Evolutionary conservation across 2,329 filamentous ascomycete genomes (phyloP).

Genomic region (Ustulina deusta): DNA sequence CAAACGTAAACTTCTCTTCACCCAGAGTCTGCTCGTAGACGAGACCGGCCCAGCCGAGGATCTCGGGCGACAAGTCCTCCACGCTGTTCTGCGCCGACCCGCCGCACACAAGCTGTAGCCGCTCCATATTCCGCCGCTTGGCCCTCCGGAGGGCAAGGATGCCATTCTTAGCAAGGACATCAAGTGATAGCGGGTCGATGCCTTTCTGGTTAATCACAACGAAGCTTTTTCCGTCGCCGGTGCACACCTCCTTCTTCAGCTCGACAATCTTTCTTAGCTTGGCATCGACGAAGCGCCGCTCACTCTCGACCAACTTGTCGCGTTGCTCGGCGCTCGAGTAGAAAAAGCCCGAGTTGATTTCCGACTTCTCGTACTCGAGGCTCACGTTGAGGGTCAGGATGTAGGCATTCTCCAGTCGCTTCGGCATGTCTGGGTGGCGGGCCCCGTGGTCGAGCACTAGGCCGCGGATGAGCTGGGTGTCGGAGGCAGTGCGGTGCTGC

Average conservation of each 20-base stretch:
- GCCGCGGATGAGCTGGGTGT: conserved; percentile 95
- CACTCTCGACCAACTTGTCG: conserved; percentile 97
- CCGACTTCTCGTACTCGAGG: conserved; percentile 98
- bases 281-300: conserved; percentile 93
- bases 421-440: conserved; percentile 98
- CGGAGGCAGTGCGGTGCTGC: conserved; percentile 96
- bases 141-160: conserved; percentile 94
- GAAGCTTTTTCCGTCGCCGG: conserved; percentile 91
- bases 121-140: conserved; percentile 99
- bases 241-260: conserved; percentile 95
- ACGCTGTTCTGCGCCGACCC: conserved; percentile 95
- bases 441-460: conserved; percentile 95
- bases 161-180: conserved; percentile 97
- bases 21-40: conserved; percentile 98
- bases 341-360: conserved; percentile 99
- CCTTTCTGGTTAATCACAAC: conserved; percentile 99
- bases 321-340: conserved; percentile 97
- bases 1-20: conserved; percentile 99
- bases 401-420: conserved; percentile 92
- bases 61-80: conserved; percentile 87
- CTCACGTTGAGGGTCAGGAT: conserved; percentile 97
- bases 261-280: conserved; percentile 98
- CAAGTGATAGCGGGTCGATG: conserved; percentile 94
- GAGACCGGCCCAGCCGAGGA: conserved; percentile 93
- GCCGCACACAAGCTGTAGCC: conserved; percentile 93